Base-by-base conservation (phyloP, 768 basidiomycete genomes). In the Mycena crocata region DNA sequence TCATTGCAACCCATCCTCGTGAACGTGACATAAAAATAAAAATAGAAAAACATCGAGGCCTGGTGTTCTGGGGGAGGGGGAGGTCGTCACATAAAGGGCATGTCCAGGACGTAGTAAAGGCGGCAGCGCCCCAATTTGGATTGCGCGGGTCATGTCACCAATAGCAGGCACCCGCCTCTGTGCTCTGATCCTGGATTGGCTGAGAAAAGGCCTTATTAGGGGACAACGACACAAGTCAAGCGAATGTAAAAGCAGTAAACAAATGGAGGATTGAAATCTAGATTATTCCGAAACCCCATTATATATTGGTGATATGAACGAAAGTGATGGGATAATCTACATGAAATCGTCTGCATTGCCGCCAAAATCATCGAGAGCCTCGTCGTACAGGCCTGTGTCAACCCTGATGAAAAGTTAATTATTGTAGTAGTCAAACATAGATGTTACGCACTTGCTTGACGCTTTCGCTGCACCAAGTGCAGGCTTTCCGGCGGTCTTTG, bases 301-400 rank as follows among this genome's bases (percentile, higher is more conserved):
- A 58, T 65, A 66, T 58, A 66, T 52, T 24, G 49, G 32, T 15
- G 37, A 21, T 17, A 57, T n/a, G 28, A 57, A 64, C 45, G 30
- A 23, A 21, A 32, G 28, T 2, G 23, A 51, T 19, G 30, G 34
- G 24, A 46, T 23, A 51, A 69, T 76, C 85, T 92, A 97, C 96
- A 97, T 98, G 85, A 97, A 97, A 76, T 97, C 96, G 72, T 91
- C 91, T 57, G 84, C 79, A 61, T 85, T 83, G 67, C 80, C 84
- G 49, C 91, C 92, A 74, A 94, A 93, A 79, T 98, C 96, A 77
- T 98, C 96, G 74, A 98, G 79, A 19, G 90, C 88, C 79, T 98
- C 96, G 17, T 96, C 95, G 72, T 98, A 98, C 13, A 86, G 75
- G 40, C 79, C 84, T 2, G 93, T 94, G 79, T 97, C 96, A 60